phyloP scores from a whole-genome alignment of 176 grass and related monocot species.

The Hordeum marinum region DNA sequence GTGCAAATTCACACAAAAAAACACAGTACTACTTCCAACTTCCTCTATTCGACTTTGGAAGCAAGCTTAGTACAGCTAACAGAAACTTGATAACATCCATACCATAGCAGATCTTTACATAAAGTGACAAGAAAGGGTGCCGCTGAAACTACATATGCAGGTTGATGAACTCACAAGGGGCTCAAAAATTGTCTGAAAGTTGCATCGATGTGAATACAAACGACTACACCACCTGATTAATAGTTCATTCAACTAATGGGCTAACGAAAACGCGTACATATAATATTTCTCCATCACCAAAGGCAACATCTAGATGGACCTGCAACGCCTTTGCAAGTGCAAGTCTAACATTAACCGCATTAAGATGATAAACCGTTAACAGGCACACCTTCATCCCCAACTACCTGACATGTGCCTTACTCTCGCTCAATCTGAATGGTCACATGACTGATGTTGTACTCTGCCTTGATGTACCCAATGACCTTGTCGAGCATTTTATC shows the following conservation, averaged over 20 bases:
- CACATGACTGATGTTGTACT: conserved; percentile 97
- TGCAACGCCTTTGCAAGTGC: not conserved
- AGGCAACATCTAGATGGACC: conserved; percentile 10
- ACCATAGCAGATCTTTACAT: conserved; percentile 13
- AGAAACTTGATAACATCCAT: not conserved
- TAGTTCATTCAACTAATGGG: conserved; percentile 7
- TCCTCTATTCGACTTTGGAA: not conserved
- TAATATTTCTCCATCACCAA: conserved; percentile 8
- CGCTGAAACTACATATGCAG: not conserved
- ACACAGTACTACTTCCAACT: no score
- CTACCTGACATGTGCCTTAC: conserved; percentile 21
- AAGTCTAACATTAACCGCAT: not conserved
- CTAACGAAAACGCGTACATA: conserved; percentile 9
- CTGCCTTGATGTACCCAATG: conserved; percentile 82
- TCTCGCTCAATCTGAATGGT: conserved; percentile 94
- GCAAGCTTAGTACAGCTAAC: not conserved
- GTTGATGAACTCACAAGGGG: not conserved
- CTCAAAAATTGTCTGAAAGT: conserved; percentile 17
- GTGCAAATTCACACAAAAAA: not conserved
- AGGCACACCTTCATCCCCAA: not conserved
- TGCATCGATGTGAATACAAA: conserved; percentile 22
- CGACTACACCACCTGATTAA: conserved; percentile 1
- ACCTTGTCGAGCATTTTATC: conserved; percentile 83
- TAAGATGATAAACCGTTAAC: not conserved
- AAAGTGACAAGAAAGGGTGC: not conserved